Percentiles rank a stretch among this genome's conserved stretches.
Evolutionary conservation across 768 basidiomycete species (phyloP).

Genomic region (Tylopilus sp.): DNA sequence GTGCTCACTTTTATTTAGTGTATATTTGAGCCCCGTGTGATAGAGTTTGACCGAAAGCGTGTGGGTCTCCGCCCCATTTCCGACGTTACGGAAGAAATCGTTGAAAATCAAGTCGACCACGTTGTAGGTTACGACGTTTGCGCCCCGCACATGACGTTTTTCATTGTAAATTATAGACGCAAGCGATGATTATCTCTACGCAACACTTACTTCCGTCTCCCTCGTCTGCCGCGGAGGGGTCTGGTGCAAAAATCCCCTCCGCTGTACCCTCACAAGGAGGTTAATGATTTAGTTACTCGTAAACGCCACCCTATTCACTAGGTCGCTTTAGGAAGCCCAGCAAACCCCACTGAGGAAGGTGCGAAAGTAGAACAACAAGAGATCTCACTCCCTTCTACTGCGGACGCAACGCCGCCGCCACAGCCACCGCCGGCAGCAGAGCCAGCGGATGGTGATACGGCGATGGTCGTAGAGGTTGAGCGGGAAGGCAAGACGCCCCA

Average conservation of each 20-base stretch:
- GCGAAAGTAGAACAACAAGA: conserved; percentile 36
- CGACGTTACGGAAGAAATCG: conserved; percentile 74
- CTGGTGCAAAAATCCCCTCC: conserved; percentile 19
- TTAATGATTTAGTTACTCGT: conserved; percentile 1
- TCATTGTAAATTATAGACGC: conserved; percentile 53
- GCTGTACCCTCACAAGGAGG: conserved; percentile 27
- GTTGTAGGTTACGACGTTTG: conserved; percentile 37
- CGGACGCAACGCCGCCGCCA: conserved; percentile 31
- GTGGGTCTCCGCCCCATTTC: conserved; percentile 43
- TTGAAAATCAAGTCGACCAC: conserved; percentile 51
- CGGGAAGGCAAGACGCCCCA: conserved; percentile 35
- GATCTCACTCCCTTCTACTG: conserved; percentile 29
- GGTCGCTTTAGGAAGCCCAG: conserved; percentile 19
- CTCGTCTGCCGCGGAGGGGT: conserved; percentile 27
- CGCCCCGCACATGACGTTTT: neutral
- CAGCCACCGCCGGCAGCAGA: conserved; percentile 25
- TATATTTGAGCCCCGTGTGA: conserved; percentile 88
- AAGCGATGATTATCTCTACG: conserved; percentile 89
- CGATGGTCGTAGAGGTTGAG: conserved; percentile 48
- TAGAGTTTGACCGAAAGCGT: conserved; percentile 83
- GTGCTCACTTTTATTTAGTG: conserved; percentile 47
- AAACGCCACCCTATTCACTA: neutral
- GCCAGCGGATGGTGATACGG: conserved; percentile 26
- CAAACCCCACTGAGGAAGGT: conserved; percentile 21
- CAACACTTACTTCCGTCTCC: conserved; percentile 63